Conservation (phyloP, 768 basidiomycete genomes). For the Mycena crocata region DNA sequence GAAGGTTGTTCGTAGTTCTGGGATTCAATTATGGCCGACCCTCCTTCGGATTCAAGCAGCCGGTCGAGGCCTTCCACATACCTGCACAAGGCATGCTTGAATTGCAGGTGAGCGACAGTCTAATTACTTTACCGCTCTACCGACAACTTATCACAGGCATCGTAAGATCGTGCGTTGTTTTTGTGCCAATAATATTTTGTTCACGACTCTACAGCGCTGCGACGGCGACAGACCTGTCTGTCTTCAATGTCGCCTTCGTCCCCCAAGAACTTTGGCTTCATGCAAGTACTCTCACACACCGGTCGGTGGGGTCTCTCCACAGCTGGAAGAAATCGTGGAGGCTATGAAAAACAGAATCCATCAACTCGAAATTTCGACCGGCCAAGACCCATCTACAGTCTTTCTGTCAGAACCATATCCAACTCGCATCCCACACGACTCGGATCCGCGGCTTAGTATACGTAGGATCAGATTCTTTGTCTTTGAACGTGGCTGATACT, state of each 20-base stretch:
- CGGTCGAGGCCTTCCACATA: not conserved
- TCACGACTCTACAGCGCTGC: not conserved
- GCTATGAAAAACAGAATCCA: not conserved
- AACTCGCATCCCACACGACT: not conserved
- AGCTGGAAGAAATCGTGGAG: not conserved
- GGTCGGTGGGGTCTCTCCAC: not conserved
- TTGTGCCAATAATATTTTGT: not conserved
- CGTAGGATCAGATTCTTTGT: too few species aligned
- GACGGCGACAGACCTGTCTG: slow-evolving; percentile 19
- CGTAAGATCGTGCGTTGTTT: slow-evolving; percentile 8
- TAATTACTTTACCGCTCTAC: not conserved
- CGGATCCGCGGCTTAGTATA: too few species aligned
- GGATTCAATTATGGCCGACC: not conserved
- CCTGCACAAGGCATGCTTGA: slow-evolving; percentile 2
- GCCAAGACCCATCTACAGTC: not conserved
- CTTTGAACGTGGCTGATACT: too few species aligned
- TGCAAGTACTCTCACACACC: slow-evolving; percentile 15
- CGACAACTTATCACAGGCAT: not conserved
- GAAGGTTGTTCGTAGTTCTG: too few species aligned
- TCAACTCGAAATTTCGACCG: not conserved
- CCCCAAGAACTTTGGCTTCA: slow-evolving; percentile 5
- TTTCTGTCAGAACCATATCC: slow-evolving; percentile 10
- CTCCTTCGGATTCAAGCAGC: not conserved
- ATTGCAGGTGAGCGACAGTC: not conserved
- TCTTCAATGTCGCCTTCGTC: slow-evolving; percentile 18